Conservation (phyloP, 1,284 basidiomycete genomes). For the Rhodotorula glutinis region DNA sequence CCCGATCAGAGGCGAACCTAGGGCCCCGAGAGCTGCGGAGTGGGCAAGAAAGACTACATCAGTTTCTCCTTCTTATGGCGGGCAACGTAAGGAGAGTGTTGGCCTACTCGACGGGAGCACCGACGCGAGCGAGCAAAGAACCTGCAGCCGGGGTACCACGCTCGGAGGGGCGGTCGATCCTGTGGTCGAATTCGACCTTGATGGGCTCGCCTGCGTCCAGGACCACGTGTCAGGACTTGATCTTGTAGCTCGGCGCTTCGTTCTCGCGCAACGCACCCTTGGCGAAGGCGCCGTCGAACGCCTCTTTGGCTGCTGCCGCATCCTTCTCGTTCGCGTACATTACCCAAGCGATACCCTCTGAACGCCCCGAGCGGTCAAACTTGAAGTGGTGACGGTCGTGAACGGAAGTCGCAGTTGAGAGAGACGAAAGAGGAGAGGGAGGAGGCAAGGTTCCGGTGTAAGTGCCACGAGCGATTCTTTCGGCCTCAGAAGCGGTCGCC, state of each 20-base stretch:
- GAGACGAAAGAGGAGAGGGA: not conserved
- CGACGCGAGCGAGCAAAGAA: constrained; percentile 34
- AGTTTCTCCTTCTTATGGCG: too few relatives aligned
- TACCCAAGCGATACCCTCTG: constrained; percentile 76
- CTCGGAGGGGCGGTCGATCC: constrained; percentile 5
- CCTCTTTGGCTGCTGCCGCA: constrained; percentile 77
- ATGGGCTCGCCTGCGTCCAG: constrained; percentile 35
- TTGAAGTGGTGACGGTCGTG: constrained; percentile 49
- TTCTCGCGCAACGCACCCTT: constrained; percentile 61
- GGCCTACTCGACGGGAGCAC: constrained; percentile 12
- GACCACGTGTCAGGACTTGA: not conserved
- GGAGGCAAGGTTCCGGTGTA: constrained; percentile 13
- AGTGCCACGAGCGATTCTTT: constrained; percentile 6
- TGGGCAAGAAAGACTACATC: not conserved
- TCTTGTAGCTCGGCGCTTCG: too few relatives aligned
- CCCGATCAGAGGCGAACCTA: not conserved
- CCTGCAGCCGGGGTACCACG: constrained; percentile 24
- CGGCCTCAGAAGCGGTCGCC: not conserved
- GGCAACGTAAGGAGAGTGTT: too few relatives aligned
- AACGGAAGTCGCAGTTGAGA: not conserved
- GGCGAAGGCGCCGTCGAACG: constrained; percentile 82
- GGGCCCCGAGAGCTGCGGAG: not conserved
- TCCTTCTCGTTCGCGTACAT: constrained; percentile 75
- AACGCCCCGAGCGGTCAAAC: constrained; percentile 95
- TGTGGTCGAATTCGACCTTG: constrained; percentile 36